Evolutionary conservation across 2,329 filamentous ascomycete species (phyloP), one percentile per base, ranked within the genome.

Genomic region (Colletotrichum sp.): DNA sequence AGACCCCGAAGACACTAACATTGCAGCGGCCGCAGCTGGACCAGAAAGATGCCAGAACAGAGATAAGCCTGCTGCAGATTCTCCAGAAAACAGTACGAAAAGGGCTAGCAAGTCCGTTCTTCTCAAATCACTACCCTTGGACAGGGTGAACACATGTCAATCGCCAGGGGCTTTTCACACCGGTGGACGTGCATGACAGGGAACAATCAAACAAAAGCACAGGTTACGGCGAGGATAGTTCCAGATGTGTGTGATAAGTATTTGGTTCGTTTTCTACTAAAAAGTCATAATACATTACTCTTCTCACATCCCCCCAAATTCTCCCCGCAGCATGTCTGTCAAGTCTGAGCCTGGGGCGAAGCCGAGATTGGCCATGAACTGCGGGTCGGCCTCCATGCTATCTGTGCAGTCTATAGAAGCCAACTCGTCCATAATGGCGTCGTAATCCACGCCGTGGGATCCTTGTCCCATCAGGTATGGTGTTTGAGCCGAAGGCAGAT

Each of bases 341-440:
- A 93, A 85, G 73, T 92, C 91, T 39, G 90, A 89, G 30, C 91
- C 91, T 0, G 92, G 91, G 2, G 89, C 91, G 80, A 93, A 93
- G 0, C 92, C 92, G 25, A 94, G 85, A 78, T 93, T 93, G 60
- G 91, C 88, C 91, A 93, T 92, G 79, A 93, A 93, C 77, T 92
- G 90, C 3, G 90, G 87, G 77, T 93, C 91, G 15, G 88, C 86
- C 30, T 90, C 89, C 60, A 90, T 83, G 44, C 85, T 84, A 69
- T 89, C 88, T 1, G 84, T 83, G 77, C 85, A 87, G 74, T 90
- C 88, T 55, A 89, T 86, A n/a, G 88, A 87, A 22, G 87, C 87
- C 32, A 90, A 83, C 70, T 90, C 88, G 69, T 90, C 88, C 60
- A 90, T 80, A n/a, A 90, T 86, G 4, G 88, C 86, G 67, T 90